Conservation (phyloP, 2,329 filamentous ascomycete species). For the Chaetomium sp. region DNA sequence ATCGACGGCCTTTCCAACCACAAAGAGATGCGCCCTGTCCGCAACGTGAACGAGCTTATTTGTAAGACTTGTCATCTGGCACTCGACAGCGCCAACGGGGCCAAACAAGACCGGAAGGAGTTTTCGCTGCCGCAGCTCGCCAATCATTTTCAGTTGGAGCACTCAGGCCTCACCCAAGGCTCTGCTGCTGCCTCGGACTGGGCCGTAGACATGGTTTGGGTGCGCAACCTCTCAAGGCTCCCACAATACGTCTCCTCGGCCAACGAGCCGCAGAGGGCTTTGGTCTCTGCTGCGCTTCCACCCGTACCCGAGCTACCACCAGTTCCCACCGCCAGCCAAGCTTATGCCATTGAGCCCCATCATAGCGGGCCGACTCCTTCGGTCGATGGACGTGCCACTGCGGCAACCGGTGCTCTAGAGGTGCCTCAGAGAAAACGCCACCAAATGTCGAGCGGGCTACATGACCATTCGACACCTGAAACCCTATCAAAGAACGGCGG, state of each 20-base stretch:
- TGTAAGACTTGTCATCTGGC: conserved; percentile 48
- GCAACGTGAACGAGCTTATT: conserved; percentile 45
- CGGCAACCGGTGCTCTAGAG: too few relatives aligned
- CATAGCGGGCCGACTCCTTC: too few relatives aligned
- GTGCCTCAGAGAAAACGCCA: too few relatives aligned
- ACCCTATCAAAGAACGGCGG: conserved; percentile 6
- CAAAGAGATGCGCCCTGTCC: conserved; percentile 50
- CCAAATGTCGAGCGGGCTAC: background rate
- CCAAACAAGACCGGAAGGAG: conserved; percentile 32
- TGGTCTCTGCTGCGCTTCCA: conserved; percentile 32
- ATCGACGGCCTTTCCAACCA: conserved; percentile 52
- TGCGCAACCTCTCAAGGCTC: conserved; percentile 32
- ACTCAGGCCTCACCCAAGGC: conserved; percentile 28
- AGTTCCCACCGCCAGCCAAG: too few relatives aligned
- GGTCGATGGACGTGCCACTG: too few relatives aligned
- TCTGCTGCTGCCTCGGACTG: conserved; percentile 34
- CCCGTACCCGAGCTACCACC: background rate
- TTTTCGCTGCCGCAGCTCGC: conserved; percentile 55
- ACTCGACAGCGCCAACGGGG: conserved; percentile 25
- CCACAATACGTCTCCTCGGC: conserved; percentile 26
- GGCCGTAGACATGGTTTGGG: conserved; percentile 41
- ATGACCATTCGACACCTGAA: background rate
- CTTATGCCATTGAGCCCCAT: too few relatives aligned
- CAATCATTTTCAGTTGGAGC: conserved; percentile 47
- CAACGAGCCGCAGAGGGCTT: conserved; percentile 29